Evolutionary conservation across 495 filamentous ascomycete species (phyloP).

Genomic region (Tuber calosporum): DNA sequence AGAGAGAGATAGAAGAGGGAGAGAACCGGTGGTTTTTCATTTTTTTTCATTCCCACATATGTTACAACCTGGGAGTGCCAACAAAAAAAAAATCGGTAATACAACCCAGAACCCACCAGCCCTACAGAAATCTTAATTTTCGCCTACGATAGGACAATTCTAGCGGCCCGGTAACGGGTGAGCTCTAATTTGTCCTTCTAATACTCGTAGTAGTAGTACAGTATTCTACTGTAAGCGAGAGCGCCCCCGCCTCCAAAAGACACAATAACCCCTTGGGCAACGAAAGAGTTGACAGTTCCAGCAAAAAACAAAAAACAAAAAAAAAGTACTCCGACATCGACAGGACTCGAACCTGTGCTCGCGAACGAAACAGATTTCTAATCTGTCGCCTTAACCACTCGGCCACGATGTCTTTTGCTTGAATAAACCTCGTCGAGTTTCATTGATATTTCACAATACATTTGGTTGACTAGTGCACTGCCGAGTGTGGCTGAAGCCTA

Average conservation of each 20-base stretch:
- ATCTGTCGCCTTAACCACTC: constrained; percentile 31
- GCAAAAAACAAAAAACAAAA: constrained; percentile 11
- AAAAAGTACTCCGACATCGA: constrained; percentile 21
- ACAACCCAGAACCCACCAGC: neutral
- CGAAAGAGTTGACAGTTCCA: neutral
- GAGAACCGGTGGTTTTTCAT: neutral
- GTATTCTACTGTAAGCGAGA: neutral
- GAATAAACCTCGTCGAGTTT: neutral
- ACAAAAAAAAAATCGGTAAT: neutral
- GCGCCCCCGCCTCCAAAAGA: neutral
- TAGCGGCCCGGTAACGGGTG: no score
- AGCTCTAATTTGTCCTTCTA: neutral
- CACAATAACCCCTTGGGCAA: neutral
- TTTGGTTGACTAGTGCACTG: accelerated
- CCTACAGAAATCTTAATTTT: neutral
- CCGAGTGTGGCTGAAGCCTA: no score
- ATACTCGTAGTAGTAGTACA: neutral
- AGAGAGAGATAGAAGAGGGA: neutral
- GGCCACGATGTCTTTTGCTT: constrained; percentile 19
- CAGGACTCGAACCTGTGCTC: constrained; percentile 30
- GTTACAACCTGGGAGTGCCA: neutral
- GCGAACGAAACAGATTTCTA: constrained; percentile 31
- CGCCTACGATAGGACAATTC: neutral
- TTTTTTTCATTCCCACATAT: no score
- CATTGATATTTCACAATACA: neutral